Conservation (phyloP, 1,284 basidiomycete species). For the Moniliophthora roreri region DNA sequence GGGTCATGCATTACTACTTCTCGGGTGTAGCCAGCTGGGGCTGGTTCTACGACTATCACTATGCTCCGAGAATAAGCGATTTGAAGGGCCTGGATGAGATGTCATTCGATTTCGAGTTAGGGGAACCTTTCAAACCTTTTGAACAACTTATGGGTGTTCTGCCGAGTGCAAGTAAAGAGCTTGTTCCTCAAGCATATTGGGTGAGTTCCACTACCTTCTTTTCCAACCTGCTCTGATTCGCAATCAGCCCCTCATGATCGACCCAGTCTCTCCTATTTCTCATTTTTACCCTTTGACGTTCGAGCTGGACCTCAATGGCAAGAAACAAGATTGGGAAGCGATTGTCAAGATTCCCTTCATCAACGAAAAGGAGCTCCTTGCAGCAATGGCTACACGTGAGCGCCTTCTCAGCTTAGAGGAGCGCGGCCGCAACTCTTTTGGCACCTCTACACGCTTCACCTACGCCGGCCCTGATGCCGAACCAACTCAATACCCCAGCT, state of each 20-base stretch:
- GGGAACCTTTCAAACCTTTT: conserved; percentile 90
- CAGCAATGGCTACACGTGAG: conserved; percentile 82
- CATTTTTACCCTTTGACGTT: conserved; percentile 95
- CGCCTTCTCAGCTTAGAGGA: conserved; percentile 81
- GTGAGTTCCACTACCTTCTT: conserved; percentile 47
- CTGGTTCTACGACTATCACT: conserved; percentile 99
- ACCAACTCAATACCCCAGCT: conserved; percentile 79
- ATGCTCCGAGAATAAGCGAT: conserved; percentile 94
- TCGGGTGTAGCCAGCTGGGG: conserved; percentile 96
- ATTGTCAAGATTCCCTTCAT: conserved; percentile 99
- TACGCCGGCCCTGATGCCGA: conserved; percentile 62
- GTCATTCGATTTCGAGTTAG: conserved; percentile 85
- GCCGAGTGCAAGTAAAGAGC: conserved; percentile 85
- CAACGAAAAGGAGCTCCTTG: conserved; percentile 77
- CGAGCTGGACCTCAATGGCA: conserved; percentile 94
- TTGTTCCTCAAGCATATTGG: conserved; percentile 79
- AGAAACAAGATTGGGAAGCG: conserved; percentile 99
- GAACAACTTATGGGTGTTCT: conserved; percentile 99
- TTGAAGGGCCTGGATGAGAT: conserved; percentile 71
- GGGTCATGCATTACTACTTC: conserved; percentile 99
- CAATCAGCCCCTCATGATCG: conserved; percentile 84
- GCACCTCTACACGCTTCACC: conserved; percentile 79
- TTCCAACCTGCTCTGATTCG: conserved; percentile 3
- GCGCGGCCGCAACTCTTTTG: conserved; percentile 73
- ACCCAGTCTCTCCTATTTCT: conserved; percentile 83